Percentiles rank a stretch among this genome's conserved stretches.
phyloP scores from a whole-genome alignment of 1,284 basidiomycete genomes.

The Coriolopsis trogii region DNA sequence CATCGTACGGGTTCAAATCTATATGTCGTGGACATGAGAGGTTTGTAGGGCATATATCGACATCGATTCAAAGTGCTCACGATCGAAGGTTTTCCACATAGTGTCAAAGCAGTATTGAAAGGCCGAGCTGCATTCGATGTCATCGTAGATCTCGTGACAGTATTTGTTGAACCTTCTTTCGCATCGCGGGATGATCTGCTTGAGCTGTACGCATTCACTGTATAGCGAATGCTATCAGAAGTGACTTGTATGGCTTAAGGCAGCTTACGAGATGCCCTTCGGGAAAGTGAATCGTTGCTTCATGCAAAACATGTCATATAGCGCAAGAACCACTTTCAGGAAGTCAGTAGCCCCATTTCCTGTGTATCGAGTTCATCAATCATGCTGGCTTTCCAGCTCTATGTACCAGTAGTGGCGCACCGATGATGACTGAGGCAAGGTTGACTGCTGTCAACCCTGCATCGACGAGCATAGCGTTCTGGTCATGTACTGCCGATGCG shows the following conservation, averaged over 20 bases:
- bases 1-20: slow-evolving; percentile 11
- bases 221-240: not conserved
- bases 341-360: slow-evolving; percentile 48
- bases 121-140: slow-evolving; percentile 43
- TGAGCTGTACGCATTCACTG: slow-evolving; percentile 38
- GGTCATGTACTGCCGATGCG: slow-evolving; percentile 77
- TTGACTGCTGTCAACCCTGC: slow-evolving; percentile 75
- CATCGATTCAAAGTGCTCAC: too few species aligned
- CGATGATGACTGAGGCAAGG: slow-evolving; percentile 78
- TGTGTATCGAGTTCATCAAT: slow-evolving; percentile 28
- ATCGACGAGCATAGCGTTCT: slow-evolving; percentile 58
- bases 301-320: slow-evolving; percentile 39
- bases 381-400: not conserved
- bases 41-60: too few species aligned
- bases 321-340: slow-evolving; percentile 29
- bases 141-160: slow-evolving; percentile 38
- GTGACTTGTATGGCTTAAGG: not conserved
- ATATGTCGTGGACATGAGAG: too few species aligned
- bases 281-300: slow-evolving; percentile 28
- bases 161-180: slow-evolving; percentile 30
- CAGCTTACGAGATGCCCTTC: slow-evolving; percentile 18
- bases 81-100: slow-evolving; percentile 17
- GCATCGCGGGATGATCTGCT: slow-evolving; percentile 43
- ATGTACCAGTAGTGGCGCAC: slow-evolving; percentile 39
- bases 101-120: slow-evolving; percentile 45